Percentiles rank a stretch among this genome's conserved stretches.
phyloP scores from a whole-genome alignment of 1,284 basidiomycete species.

The Cystobasidiaceae sp. region DNA sequence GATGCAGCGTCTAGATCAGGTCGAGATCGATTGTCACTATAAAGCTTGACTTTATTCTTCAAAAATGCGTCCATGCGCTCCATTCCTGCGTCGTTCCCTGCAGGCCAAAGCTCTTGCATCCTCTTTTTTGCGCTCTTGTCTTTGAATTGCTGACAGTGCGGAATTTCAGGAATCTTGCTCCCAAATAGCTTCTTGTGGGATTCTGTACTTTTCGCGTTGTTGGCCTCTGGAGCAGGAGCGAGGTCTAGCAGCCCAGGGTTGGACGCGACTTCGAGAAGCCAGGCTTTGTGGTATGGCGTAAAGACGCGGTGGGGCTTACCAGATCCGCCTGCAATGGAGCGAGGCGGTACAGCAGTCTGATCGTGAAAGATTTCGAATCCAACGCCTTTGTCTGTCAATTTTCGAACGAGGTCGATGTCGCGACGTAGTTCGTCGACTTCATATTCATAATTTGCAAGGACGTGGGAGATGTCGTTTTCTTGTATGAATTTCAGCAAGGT shows the following conservation, averaged over 20 bases:
- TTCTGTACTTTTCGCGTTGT: constrained; percentile 34
- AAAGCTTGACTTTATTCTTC: constrained; percentile 39
- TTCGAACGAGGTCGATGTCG: constrained; percentile 61
- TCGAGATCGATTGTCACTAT: constrained; percentile 40
- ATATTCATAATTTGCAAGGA: constrained; percentile 57
- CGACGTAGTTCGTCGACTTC: constrained; percentile 84
- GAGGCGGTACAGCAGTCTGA: constrained; percentile 73
- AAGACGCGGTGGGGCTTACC: constrained; percentile 63
- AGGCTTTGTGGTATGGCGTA: constrained; percentile 68
- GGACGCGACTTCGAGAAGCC: constrained; percentile 59
- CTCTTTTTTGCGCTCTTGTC: constrained; percentile 40
- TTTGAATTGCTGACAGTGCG: not conserved
- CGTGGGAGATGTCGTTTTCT: constrained; percentile 37
- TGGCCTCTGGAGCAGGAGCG: constrained; percentile 38
- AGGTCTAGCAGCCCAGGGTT: constrained; percentile 41
- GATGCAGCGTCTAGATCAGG: constrained; percentile 42
- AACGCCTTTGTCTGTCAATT: constrained; percentile 55
- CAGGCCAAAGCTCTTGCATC: constrained; percentile 44
- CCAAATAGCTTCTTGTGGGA: constrained; percentile 28
- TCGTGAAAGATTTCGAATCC: constrained; percentile 61
- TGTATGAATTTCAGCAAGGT: constrained; percentile 54
- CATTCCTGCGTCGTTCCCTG: constrained; percentile 34
- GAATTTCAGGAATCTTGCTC: constrained; percentile 33
- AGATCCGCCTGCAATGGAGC: constrained; percentile 63
- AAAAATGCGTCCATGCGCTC: constrained; percentile 43